A percentile compares a stretch with the other conserved stretches of the same genome.
phyloP scores from a whole-genome alignment of 768 basidiomycete genomes.

The Floccularia luteovirens region DNA sequence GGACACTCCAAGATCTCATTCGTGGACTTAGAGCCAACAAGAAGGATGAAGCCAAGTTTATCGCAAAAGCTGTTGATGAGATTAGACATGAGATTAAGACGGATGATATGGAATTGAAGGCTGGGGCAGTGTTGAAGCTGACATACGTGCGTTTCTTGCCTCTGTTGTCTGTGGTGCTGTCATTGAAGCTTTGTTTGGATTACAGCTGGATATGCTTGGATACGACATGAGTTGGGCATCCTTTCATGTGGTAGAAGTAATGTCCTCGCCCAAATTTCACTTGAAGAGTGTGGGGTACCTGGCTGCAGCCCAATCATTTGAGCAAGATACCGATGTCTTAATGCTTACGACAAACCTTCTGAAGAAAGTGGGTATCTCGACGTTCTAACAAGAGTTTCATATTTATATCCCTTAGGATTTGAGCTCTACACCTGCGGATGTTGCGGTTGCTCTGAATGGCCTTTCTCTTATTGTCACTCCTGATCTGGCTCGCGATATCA shows the following conservation, averaged over 20 bases:
- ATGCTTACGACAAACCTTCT: conserved; percentile 95
- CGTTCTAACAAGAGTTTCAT: conserved; percentile 13
- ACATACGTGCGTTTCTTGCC: conserved; percentile 70
- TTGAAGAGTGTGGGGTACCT: conserved; percentile 95
- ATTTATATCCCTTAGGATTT: conserved; percentile 53
- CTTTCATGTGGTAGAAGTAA: conserved; percentile 96
- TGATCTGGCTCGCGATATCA: conserved; percentile 87
- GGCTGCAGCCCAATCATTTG: conserved; percentile 86
- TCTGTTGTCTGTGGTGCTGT: background rate
- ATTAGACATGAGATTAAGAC: conserved; percentile 85
- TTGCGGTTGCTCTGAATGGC: conserved; percentile 74
- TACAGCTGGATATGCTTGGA: conserved; percentile 93
- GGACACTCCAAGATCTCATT: conserved; percentile 92
- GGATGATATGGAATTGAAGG: conserved; percentile 97
- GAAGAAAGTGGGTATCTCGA: conserved; percentile 65
- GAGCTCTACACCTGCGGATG: conserved; percentile 65
- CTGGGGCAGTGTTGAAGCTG: conserved; percentile 89
- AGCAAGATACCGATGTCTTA: conserved; percentile 91
- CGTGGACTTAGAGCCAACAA: conserved; percentile 94
- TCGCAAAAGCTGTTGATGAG: conserved; percentile 90
- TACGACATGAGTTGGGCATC: conserved; percentile 95
- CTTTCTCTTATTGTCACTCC: conserved; percentile 77
- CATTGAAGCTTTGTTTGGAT: conserved; percentile 5
- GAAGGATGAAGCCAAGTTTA: conserved; percentile 87
- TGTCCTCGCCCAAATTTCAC: conserved; percentile 89